A percentile compares a stretch with the other conserved stretches of the same genome.
Evolutionary conservation across 768 basidiomycete species (phyloP).

Genomic region (Trametes cingulata): DNA sequence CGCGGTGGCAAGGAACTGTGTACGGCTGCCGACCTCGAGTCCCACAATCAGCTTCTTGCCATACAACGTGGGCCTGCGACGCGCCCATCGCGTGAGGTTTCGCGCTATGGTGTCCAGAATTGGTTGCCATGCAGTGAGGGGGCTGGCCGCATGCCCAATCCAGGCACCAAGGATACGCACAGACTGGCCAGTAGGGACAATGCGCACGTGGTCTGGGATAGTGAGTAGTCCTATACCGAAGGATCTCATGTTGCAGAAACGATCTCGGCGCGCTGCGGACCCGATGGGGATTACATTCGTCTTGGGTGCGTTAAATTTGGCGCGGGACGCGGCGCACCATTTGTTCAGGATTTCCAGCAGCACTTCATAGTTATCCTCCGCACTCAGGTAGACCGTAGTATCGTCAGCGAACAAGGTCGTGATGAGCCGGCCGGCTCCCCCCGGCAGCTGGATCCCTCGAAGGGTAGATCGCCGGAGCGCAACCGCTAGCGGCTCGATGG

Average conservation of each 20-base stretch:
- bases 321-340: constrained; percentile 44
- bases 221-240: too few relatives aligned
- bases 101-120: background rate
- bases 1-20: background rate
- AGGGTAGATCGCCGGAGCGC: constrained; percentile 23
- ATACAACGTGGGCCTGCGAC: background rate
- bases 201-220: background rate
- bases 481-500: too few relatives aligned
- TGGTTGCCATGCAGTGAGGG: background rate
- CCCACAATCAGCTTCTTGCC: background rate
- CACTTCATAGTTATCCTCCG: constrained; percentile 28
- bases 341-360: constrained; percentile 31
- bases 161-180: background rate
- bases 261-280: too few relatives aligned
- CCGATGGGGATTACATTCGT: constrained; percentile 43
- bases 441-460: constrained; percentile 23
- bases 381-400: too few relatives aligned
- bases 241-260: too few relatives aligned
- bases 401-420: constrained; percentile 30
- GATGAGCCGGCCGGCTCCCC: constrained; percentile 9
- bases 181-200: background rate
- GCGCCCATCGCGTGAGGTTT: background rate
- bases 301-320: constrained; percentile 44
- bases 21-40: background rate
- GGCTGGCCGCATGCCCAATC: background rate